Base-by-base conservation (phyloP, 257 asterid genomes). In the Nicotiana otophora region DNA sequence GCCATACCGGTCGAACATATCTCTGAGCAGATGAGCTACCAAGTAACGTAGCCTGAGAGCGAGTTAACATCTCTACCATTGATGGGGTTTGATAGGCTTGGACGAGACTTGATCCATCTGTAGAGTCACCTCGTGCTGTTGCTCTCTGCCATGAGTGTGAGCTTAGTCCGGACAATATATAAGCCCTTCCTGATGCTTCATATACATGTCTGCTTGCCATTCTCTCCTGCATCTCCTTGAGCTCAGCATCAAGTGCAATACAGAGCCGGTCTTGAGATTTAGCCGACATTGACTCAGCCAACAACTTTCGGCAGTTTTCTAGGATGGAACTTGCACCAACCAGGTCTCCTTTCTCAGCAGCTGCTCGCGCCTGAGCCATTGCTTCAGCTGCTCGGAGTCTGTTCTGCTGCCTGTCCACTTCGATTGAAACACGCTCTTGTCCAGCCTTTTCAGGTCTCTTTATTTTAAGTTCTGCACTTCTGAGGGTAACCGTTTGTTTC, bases 101-200 rank as follows among this genome's bases (percentile, higher is more conserved):
- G 42, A 93, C 83, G 2, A 93, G 93, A 86, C 96, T 94, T 12
- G 99, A 93, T 5, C 94, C 88, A 17, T 92, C 96, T 1, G 87
- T 89, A 7, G 98, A 96, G 87, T 94, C 98, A 6, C 99, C 99
- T 54, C 99, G 91, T 1, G 98, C 96, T 28, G 99, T 96, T 28
- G 99, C 99, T 84, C 99, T 89, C 88, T 96, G 98, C 99, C 99
- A 96, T 0, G 99, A 96, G 86, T 96, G 98, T 28, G 98, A 94
- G 87, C 99, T 96, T 74, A 96, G 86, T 6, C 99, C 99, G 0
- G 98, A 96, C 60, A 94, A 87, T 60, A 96, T 92, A 54, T 94
- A 96, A 1, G 98, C 99, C 64, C 99, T 82, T 34, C 99, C 99
- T 0, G 99, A 94, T 51, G 97, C 95, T 85, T 96, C 98, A 15